phyloP scores from a whole-genome alignment of 352 stramenopile species.

The Phytopythium chamaehyphon region DNA sequence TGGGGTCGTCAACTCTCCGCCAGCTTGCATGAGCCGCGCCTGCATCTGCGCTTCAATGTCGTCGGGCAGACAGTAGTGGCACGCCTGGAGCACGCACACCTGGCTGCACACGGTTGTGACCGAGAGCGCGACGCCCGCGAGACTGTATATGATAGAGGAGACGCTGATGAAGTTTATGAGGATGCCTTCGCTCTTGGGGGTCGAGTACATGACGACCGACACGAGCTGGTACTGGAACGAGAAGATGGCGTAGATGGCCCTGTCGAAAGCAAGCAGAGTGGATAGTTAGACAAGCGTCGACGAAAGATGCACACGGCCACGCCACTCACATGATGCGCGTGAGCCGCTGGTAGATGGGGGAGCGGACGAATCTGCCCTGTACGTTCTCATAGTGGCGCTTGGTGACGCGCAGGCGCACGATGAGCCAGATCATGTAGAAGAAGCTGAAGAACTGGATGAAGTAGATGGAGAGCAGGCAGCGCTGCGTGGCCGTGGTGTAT shows the following conservation, averaged over 20 bases:
- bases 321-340: slow-evolving; percentile 19
- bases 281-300: not conserved
- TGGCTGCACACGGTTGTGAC: slow-evolving; percentile 48
- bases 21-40: slow-evolving; percentile 27
- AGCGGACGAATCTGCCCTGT: slow-evolving; percentile 12
- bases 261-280: not conserved
- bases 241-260: slow-evolving; percentile 32
- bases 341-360: slow-evolving; percentile 19
- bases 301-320: not conserved
- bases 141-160: slow-evolving; percentile 37
- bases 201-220: slow-evolving; percentile 41
- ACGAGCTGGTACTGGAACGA: slow-evolving; percentile 43
- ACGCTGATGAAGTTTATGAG: slow-evolving; percentile 33
- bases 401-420: slow-evolving; percentile 5
- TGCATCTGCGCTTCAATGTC: slow-evolving; percentile 33
- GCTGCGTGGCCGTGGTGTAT: slow-evolving; percentile 7
- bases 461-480: slow-evolving; percentile 9
- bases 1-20: slow-evolving; percentile 19
- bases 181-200: slow-evolving; percentile 14
- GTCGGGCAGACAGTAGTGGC: slow-evolving; percentile 36
- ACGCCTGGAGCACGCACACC: slow-evolving; percentile 40
- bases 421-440: slow-evolving; percentile 11
- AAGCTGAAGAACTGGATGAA: slow-evolving; percentile 9
- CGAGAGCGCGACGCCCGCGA: slow-evolving; percentile 27
- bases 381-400: slow-evolving; percentile 21